Conservation (phyloP, 2,329 filamentous ascomycete genomes). For the Bertia moriformis region DNA sequence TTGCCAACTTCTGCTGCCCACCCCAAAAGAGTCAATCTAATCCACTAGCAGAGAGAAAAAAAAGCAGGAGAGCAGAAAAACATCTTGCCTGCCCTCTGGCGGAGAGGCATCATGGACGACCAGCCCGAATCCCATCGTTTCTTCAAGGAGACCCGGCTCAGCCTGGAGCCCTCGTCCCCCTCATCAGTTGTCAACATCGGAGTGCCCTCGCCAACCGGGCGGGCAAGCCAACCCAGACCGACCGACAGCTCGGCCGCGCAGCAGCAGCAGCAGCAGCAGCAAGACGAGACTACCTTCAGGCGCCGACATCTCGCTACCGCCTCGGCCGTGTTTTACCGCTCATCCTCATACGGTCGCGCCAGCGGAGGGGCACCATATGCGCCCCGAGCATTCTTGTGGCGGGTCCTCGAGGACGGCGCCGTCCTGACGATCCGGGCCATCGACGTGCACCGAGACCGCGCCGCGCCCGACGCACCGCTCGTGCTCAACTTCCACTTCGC, state of each 20-base stretch:
- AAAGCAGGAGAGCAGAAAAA: too few species aligned
- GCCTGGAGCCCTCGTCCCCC: slow-evolving; percentile 32
- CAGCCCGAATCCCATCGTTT: slow-evolving; percentile 18
- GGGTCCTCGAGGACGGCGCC: slow-evolving; percentile 66
- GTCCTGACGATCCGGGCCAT: slow-evolving; percentile 70
- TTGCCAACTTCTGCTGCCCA: too few species aligned
- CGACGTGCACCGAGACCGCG: slow-evolving; percentile 60
- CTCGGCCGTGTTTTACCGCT: slow-evolving; percentile 73
- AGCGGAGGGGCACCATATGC: too few species aligned
- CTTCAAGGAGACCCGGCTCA: slow-evolving; percentile 37
- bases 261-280: slow-evolving; percentile 6
- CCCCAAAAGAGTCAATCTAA: slow-evolving; percentile 1
- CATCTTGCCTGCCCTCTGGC: too few species aligned
- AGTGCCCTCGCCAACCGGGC: slow-evolving; percentile 16
- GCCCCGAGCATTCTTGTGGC: slow-evolving; percentile 83
- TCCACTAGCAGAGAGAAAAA: too few species aligned
- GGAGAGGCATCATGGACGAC: neutral
- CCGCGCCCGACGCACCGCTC: slow-evolving; percentile 12
- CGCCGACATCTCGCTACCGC: slow-evolving; percentile 60
- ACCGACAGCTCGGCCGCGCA: slow-evolving; percentile 12
- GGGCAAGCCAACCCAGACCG: slow-evolving; percentile 16
- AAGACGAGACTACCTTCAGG: slow-evolving; percentile 60
- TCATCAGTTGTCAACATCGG: slow-evolving; percentile 32
- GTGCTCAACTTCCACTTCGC: slow-evolving; percentile 62
- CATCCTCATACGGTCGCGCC: slow-evolving; percentile 58